A percentile compares a stretch with the other conserved stretches of the same genome.
phyloP scores from a whole-genome alignment of 495 filamentous ascomycete species.

The Pseudevernia furfuracea region DNA sequence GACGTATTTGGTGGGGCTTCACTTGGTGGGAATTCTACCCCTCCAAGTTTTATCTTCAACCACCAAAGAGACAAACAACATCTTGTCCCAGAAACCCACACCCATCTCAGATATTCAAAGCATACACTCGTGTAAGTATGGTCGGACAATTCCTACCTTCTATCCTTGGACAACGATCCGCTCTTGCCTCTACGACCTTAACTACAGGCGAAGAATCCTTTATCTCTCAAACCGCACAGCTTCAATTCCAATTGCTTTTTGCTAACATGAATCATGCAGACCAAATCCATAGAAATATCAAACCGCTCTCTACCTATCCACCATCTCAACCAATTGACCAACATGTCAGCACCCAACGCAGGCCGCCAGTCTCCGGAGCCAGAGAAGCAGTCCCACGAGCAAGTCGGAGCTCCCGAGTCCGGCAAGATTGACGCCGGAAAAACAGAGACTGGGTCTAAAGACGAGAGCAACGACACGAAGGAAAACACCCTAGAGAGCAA shows the following conservation, averaged over 20 bases:
- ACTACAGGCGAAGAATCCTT: background rate
- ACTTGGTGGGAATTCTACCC: background rate
- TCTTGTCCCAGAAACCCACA: background rate
- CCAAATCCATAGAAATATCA: background rate
- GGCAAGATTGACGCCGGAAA: slow-evolving; percentile 44
- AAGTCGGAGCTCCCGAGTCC: slow-evolving; percentile 49
- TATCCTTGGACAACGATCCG: background rate
- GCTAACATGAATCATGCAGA: background rate
- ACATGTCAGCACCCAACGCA: slow-evolving; percentile 51
- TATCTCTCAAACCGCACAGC: background rate
- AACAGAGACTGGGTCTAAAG: slow-evolving; percentile 33
- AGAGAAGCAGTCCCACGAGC: slow-evolving; percentile 56
- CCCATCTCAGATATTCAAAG: background rate
- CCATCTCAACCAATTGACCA: slow-evolving; percentile 3
- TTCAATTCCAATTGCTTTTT: background rate
- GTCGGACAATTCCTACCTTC: background rate
- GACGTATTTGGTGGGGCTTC: slow-evolving; percentile 18
- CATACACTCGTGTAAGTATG: background rate
- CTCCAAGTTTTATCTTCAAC: background rate
- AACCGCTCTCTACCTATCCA: background rate
- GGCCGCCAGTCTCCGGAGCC: slow-evolving; percentile 80
- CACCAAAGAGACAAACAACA: background rate
- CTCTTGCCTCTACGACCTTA: background rate
- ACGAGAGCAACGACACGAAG: slow-evolving; percentile 35
- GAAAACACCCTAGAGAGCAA: slow-evolving; percentile 45